Evolutionary conservation across 352 stramenopile species (phyloP), one percentile per base, ranked within the genome.

Genomic region (Plasmopara muralis): DNA sequence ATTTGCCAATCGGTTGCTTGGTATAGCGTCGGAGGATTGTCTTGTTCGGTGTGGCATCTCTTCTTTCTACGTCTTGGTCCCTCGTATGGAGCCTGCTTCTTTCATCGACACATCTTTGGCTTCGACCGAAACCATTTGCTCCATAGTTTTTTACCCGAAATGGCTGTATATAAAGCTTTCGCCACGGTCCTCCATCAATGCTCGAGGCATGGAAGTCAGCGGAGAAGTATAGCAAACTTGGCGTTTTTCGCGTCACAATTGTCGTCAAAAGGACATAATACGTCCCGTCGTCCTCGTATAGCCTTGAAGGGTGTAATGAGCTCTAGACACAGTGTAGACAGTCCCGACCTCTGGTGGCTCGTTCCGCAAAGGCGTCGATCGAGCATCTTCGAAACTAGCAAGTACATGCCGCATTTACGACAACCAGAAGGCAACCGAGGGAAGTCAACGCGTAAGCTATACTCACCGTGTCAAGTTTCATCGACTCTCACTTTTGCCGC

Each of bases 61-160:
- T 68, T 92, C 4, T 88, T 89, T 44, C 51, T 87, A 15, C 68
- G 71, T 40, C 89, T 78, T 42, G 86, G 86, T 40, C 76, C 93
- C 57, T 75, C 76, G n/a, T 96, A 92, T 48, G 77, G 63, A 78
- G 38, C 80, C 82, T 6, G 64, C 94, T 29, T 53, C 72, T 18
- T 61, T 93, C n/a, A 74, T 80, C 1, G 62, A 74, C 0, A 53
- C 65, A 10, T 71, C 66, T 9, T 76, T 5, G 76, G 68, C 5
- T 94, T 91, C 50, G 93, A 93, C 57, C 80, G 85, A 5, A 95
- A 95, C 51, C 81, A 93, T 35, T 52, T 94, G 47, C 59, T 93
- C 0, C 78, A 93, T 50, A 58, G 86, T 41, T 93, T 95, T 31
- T 39, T 91, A 7, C 74, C 68, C 0, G 81, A 95, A 29, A 86